These are phyloP conservation scores for Roridomyces roridus DNA, from an alignment of 768 basidiomycete genomes.

Conservation along the genomic window DNA sequence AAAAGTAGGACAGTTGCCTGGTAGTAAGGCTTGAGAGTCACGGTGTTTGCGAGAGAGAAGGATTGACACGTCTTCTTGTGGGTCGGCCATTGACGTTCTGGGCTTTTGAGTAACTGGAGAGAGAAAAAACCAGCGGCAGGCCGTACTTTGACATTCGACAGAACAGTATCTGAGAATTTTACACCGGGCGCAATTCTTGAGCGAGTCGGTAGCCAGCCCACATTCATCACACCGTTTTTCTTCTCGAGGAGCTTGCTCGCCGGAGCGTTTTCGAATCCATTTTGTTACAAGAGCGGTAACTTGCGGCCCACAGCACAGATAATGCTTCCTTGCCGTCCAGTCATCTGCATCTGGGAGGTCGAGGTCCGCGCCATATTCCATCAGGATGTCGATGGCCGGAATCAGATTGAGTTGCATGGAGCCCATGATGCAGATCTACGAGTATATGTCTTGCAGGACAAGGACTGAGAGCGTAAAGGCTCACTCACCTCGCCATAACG, in stretches of 20 bases:
- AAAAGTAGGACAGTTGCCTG: too few species aligned
- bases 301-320: constrained; percentile 15
- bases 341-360: constrained; percentile 40
- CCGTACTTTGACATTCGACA: constrained; percentile 57
- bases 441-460: too few species aligned
- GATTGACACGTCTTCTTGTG: constrained; percentile 56
- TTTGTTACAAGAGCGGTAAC: constrained; percentile 17
- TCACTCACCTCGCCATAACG: constrained; percentile 50
- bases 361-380: constrained; percentile 57
- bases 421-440: constrained; percentile 13
- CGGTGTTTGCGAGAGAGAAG: constrained; percentile 48
- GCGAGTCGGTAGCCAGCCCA: constrained; percentile 33
- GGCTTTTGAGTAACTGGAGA: neutral
- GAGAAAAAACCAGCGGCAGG: neutral
- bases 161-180: constrained; percentile 58
- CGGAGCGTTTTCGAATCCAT: constrained; percentile 46
- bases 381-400: constrained; percentile 46
- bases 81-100: constrained; percentile 52
- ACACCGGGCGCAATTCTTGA: constrained; percentile 54
- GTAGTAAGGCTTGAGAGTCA: constrained; percentile 55
- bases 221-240: constrained; percentile 50
- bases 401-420: constrained; percentile 31
- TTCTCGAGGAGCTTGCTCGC: constrained; percentile 46
- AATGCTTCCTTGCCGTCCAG: constrained; percentile 23
- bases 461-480: neutral